Evolutionary conservation across 2,329 filamentous ascomycete genomes (phyloP).

Genomic region (Xylariaceae sp.): DNA sequence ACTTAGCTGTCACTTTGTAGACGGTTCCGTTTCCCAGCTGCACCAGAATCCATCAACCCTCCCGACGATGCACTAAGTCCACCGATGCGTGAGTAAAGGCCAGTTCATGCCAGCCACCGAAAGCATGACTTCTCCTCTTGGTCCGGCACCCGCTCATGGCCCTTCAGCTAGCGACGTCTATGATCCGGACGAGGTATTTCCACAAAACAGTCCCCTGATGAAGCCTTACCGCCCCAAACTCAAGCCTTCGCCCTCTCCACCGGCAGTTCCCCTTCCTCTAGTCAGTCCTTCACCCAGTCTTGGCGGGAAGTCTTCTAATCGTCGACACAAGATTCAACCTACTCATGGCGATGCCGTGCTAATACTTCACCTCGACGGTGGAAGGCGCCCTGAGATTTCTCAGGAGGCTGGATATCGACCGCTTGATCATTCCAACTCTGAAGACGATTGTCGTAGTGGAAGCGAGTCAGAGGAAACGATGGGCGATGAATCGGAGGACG

Average conservation of each 20-base stretch:
- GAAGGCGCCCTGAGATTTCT: slow-evolving; percentile 70
- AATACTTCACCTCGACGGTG: slow-evolving; percentile 66
- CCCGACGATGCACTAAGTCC: slow-evolving; percentile 38
- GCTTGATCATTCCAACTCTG: slow-evolving; percentile 54
- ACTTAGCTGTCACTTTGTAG: slow-evolving; percentile 14
- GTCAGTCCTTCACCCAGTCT: slow-evolving; percentile 49
- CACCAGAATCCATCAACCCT: slow-evolving; percentile 24
- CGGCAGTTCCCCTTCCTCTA: slow-evolving; percentile 50
- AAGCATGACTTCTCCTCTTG: slow-evolving; percentile 44
- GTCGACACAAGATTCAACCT: slow-evolving; percentile 59
- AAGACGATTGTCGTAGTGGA: slow-evolving; percentile 49
- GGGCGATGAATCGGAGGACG: slow-evolving; percentile 36
- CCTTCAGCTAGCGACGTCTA: slow-evolving; percentile 46
- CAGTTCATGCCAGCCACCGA: slow-evolving; percentile 36
- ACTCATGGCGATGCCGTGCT: slow-evolving; percentile 71
- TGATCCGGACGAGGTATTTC: slow-evolving; percentile 55
- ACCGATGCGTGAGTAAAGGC: slow-evolving; percentile 43
- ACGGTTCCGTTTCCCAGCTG: slow-evolving; percentile 8
- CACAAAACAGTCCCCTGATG: slow-evolving; percentile 48
- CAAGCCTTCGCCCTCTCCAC: slow-evolving; percentile 58
- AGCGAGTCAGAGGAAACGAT: slow-evolving; percentile 36
- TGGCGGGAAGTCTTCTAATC: slow-evolving; percentile 56
- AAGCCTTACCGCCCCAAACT: slow-evolving; percentile 51
- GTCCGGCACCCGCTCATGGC: slow-evolving; percentile 40
- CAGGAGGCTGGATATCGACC: slow-evolving; percentile 58